Conservation (phyloP, 1,284 basidiomycete species). For the Cryptococcus hybrid region DNA sequence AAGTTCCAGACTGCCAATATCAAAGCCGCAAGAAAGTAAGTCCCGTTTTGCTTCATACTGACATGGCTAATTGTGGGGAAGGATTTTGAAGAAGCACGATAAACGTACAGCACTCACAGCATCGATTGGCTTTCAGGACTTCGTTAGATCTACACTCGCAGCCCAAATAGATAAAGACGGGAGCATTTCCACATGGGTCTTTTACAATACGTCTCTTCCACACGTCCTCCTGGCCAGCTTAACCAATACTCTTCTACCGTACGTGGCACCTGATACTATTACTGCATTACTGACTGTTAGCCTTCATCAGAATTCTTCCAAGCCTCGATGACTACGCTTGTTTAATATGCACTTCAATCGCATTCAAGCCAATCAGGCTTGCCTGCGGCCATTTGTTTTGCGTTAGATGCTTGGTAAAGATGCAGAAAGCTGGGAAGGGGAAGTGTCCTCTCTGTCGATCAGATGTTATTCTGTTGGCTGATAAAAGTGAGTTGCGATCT, state of each 20-base stretch:
- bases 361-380: conserved; percentile 85
- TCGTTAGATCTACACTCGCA: conserved; percentile 46
- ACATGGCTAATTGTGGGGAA: conserved; percentile 6
- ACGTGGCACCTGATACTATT: conserved; percentile 35
- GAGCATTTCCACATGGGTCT: conserved; percentile 49
- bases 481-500: conserved; percentile 60
- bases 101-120: conserved; percentile 66
- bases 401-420: conserved; percentile 85
- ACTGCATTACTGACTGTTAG: neutral
- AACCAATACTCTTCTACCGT: conserved; percentile 76
- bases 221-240: conserved; percentile 81
- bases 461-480: conserved; percentile 69
- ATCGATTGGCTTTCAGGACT: conserved; percentile 49
- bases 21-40: conserved; percentile 75
- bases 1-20: conserved; percentile 85
- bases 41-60: neutral
- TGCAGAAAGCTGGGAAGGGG: conserved; percentile 78
- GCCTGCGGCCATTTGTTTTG: conserved; percentile 89
- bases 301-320: conserved; percentile 36
- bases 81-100: conserved; percentile 88
- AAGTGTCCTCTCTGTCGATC: conserved; percentile 86
- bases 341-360: conserved; percentile 73
- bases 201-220: conserved; percentile 61
- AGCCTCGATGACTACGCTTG: conserved; percentile 66
- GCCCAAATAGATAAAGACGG: conserved; percentile 33